Percentiles rank a stretch among this genome's conserved stretches.
Evolutionary conservation across 1,139 yeast species (phyloP).

Genomic region (Arxiozyma slooffiae): DNA sequence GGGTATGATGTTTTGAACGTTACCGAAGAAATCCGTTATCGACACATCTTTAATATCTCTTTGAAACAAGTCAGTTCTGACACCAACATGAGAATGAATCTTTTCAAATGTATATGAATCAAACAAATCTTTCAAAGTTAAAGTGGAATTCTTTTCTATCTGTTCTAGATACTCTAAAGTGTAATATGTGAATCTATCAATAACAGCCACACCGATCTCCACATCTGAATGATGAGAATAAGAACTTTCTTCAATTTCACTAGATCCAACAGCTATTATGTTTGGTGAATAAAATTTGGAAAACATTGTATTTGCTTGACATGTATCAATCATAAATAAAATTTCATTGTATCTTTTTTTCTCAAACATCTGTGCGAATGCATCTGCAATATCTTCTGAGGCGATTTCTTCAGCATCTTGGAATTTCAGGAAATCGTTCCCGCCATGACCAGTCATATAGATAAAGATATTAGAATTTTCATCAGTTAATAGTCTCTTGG

Average conservation of each 20-base stretch:
- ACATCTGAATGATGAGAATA: slow-evolving; percentile 93
- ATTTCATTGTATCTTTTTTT: slow-evolving; percentile 91
- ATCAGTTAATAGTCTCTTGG: slow-evolving; percentile 82
- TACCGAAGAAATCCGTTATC: slow-evolving; percentile 91
- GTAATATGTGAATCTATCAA: slow-evolving; percentile 89
- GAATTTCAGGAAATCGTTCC: slow-evolving; percentile 90
- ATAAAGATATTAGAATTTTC: slow-evolving; percentile 89
- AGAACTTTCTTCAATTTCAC: slow-evolving; percentile 80
- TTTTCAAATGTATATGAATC: slow-evolving; percentile 75
- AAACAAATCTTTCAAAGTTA: slow-evolving; percentile 73
- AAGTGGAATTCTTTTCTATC: slow-evolving; percentile 61
- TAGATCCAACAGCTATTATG: slow-evolving; percentile 85
- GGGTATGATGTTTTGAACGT: slow-evolving; percentile 72
- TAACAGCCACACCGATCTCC: slow-evolving; percentile 95
- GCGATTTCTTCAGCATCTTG: slow-evolving; percentile 98
- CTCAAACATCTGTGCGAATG: slow-evolving; percentile 94
- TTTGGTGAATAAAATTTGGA: slow-evolving; percentile 88
- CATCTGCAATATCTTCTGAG: slow-evolving; percentile 91
- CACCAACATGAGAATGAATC: slow-evolving; percentile 88
- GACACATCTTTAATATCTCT: slow-evolving; percentile 61
- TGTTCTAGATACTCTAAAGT: slow-evolving; percentile 82
- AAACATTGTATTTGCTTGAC: slow-evolving; percentile 98
- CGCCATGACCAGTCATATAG: slow-evolving; percentile 97
- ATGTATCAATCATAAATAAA: slow-evolving; percentile 94
- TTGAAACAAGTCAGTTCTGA: slow-evolving; percentile 66